Percentiles rank a stretch among this genome's conserved stretches.
phyloP scores from a whole-genome alignment of 345 rosid genomes.

The Melastoma malabathricum region DNA sequence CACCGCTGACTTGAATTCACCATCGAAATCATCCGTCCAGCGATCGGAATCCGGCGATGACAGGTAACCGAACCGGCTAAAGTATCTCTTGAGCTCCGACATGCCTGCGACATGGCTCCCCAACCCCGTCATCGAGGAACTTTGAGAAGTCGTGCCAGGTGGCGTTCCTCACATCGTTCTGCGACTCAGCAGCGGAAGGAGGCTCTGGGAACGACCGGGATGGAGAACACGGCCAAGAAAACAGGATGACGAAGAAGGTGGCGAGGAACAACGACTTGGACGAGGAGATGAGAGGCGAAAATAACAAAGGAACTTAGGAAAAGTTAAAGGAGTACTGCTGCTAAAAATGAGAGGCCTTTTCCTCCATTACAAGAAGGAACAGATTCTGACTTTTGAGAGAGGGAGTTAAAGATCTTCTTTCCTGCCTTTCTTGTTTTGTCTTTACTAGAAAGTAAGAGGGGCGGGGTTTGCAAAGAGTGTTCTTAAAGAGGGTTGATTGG shows the following conservation, averaged over 20 bases:
- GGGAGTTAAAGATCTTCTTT: no score
- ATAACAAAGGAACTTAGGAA: not conserved
- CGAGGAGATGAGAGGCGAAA: conserved; percentile 2
- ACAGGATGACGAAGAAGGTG: conserved; percentile 10
- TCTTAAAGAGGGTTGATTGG: no score
- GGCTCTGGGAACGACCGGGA: conserved; percentile 31
- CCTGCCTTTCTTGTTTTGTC: no score
- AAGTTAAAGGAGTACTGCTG: conserved; percentile 1
- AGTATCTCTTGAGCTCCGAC: conserved; percentile 72
- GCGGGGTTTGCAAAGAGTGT: no score
- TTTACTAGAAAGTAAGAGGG: no score
- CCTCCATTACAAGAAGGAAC: no score
- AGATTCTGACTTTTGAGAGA: no score
- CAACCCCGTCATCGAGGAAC: conserved; percentile 45
- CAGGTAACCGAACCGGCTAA: conserved; percentile 72
- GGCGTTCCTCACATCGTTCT: conserved; percentile 22
- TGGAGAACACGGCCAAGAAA: conserved; percentile 19
- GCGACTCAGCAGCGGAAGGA: conserved; percentile 14
- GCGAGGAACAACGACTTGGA: conserved; percentile 6
- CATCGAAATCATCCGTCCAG: conserved; percentile 53
- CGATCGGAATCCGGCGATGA: conserved; percentile 10
- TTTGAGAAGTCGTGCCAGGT: conserved; percentile 69
- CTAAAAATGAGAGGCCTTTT: no score
- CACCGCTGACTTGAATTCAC: conserved; percentile 37
- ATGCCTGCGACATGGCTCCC: conserved; percentile 69